phyloP scores from a whole-genome alignment of 1,139 yeast genomes.

The Candida albicans region DNA sequence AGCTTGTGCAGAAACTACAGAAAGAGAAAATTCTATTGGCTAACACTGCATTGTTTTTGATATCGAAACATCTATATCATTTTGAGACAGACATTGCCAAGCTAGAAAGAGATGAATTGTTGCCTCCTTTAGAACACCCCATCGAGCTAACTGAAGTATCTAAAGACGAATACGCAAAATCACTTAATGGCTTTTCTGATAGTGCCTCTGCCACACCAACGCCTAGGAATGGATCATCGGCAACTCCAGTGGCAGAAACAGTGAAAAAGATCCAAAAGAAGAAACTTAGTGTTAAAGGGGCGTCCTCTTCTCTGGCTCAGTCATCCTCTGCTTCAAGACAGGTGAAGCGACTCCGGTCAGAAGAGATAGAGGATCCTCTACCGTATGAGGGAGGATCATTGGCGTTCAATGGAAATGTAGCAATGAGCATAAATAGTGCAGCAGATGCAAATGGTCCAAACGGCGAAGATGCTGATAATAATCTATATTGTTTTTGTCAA shows the following conservation, averaged over 20 bases:
- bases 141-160: conserved; percentile 18
- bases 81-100: conserved; percentile 76
- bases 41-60: conserved; percentile 75
- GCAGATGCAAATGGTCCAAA: conserved; percentile 7
- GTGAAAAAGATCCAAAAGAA: conserved; percentile 30
- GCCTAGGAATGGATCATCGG: conserved; percentile 26
- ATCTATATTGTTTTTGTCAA: conserved; percentile 78
- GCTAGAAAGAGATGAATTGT: conserved; percentile 75
- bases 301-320: conserved; percentile 2
- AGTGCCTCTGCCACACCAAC: conserved; percentile 33
- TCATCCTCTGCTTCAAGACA: conserved; percentile 19
- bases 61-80: conserved; percentile 70
- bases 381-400: conserved; percentile 15
- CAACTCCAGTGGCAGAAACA: conserved; percentile 1
- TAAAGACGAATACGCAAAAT: conserved; percentile 15
- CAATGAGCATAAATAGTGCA: conserved; percentile 8
- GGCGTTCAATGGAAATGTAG: conserved; percentile 16
- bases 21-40: conserved; percentile 77
- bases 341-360: conserved; percentile 28
- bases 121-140: conserved; percentile 54
- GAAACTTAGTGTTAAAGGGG: conserved; percentile 18
- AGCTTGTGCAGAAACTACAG: conserved; percentile 60
- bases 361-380: conserved; percentile 20
- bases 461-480: conserved; percentile 64
- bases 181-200: conserved; percentile 22